Conservation (phyloP, 2,329 filamentous ascomycete genomes). For the Huntiella abstrusa region DNA sequence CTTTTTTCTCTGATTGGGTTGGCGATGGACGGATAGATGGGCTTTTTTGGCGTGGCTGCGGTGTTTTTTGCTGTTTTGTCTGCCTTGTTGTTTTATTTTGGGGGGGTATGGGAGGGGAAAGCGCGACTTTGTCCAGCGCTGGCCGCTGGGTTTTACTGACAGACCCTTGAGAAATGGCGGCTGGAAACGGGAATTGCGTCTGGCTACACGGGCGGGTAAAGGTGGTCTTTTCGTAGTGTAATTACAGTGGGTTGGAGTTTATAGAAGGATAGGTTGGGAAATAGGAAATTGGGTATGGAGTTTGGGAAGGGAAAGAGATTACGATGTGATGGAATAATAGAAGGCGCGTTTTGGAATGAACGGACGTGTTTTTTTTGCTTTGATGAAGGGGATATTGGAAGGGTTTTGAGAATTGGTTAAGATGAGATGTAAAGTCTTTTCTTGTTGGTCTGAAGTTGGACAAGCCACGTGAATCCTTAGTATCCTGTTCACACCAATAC, state of each 20-base stretch:
- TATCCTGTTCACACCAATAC: no score
- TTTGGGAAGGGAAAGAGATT: no score
- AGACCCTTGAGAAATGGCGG: not conserved
- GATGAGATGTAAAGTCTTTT: no score
- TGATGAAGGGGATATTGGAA: no score
- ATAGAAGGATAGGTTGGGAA: not conserved
- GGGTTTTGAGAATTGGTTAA: no score
- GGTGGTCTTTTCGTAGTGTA: slow-evolving; percentile 3
- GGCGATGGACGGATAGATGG: slow-evolving; percentile 4
- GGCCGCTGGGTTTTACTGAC: not conserved
- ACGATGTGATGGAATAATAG: no score
- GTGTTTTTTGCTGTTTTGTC: not conserved
- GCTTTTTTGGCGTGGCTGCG: not conserved
- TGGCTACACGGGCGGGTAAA: no score
- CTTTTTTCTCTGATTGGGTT: not conserved
- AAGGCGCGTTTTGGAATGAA: no score
- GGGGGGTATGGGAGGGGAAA: not conserved
- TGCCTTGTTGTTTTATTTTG: not conserved
- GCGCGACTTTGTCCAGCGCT: not conserved
- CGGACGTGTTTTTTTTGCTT: no score
- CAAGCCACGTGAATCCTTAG: no score
- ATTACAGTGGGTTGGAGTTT: not conserved
- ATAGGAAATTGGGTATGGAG: not conserved
- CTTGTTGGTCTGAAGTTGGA: no score
- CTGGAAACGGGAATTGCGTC: no score